phyloP scores from a whole-genome alignment of 495 filamentous ascomycete genomes.

The Penicillium salamii region DNA sequence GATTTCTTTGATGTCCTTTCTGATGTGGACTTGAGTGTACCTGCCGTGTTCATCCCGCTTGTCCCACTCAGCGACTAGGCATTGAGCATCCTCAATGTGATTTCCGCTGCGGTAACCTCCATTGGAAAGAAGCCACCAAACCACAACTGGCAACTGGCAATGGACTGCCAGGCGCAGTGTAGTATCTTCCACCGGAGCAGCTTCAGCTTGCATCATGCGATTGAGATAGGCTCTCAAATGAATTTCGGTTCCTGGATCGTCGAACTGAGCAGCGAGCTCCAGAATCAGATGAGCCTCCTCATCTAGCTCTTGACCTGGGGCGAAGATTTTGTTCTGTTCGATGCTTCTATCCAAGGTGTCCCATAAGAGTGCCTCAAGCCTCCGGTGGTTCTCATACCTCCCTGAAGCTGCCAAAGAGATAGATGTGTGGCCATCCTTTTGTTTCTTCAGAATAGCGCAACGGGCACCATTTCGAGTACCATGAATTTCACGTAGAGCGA shows the following conservation, averaged over 20 bases:
- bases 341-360: not conserved
- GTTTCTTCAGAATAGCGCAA: not conserved
- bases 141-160: not conserved
- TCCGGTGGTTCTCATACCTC: not conserved
- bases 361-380: not conserved
- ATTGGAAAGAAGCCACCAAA: conserved; percentile 20
- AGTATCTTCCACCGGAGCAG: too few relatives aligned
- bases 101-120: conserved; percentile 7
- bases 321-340: too few relatives aligned
- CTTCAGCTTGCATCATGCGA: too few relatives aligned
- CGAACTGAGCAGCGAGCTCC: not conserved
- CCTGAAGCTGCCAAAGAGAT: not conserved
- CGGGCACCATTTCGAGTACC: not conserved
- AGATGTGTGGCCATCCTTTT: not conserved
- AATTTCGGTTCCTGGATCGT: not conserved
- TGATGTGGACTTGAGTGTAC: too few relatives aligned
- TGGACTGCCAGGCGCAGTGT: conserved; percentile 7
- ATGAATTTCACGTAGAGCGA: too few relatives aligned
- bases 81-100: conserved; percentile 5
- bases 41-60: not conserved
- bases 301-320: not conserved
- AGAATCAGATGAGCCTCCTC: not conserved
- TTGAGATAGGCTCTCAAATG: not conserved
- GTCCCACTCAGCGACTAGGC: not conserved
- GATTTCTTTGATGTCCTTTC: not conserved